Conservation (phyloP, 768 basidiomycete genomes). For the Suillus decipiens region DNA sequence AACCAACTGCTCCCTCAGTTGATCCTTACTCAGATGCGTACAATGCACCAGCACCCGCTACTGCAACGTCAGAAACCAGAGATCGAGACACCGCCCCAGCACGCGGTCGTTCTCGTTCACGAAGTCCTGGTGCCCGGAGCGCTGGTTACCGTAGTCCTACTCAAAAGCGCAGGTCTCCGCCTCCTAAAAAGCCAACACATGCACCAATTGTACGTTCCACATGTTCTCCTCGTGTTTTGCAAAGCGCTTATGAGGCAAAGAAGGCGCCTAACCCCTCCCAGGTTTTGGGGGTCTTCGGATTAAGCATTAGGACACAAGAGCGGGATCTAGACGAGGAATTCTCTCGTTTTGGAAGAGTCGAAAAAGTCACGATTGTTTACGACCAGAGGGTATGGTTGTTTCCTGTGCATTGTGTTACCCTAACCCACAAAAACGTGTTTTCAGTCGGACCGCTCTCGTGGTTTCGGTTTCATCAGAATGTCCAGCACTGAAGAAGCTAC, state of each 20-base stretch:
- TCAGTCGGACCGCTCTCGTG: slow-evolving; percentile 93
- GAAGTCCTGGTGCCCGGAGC: slow-evolving; percentile 56
- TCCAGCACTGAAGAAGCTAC: slow-evolving; percentile 83
- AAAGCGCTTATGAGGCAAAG: slow-evolving; percentile 42
- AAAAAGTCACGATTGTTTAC: slow-evolving; percentile 96
- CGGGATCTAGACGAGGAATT: slow-evolving; percentile 96
- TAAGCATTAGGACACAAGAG: slow-evolving; percentile 93
- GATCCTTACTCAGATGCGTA: slow-evolving; percentile 87
- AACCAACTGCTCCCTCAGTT: slow-evolving; percentile 55
- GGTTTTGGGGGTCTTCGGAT: slow-evolving; percentile 97
- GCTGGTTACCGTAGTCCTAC: slow-evolving; percentile 56
- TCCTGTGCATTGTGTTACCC: slow-evolving; percentile 8
- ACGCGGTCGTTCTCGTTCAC: slow-evolving; percentile 75
- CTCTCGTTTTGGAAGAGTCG: slow-evolving; percentile 81
- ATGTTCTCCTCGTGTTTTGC: slow-evolving; percentile 16
- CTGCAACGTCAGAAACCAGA: slow-evolving; percentile 42
- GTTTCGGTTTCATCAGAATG: slow-evolving; percentile 98
- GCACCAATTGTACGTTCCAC: slow-evolving; percentile 66
- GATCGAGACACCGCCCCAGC: slow-evolving; percentile 57
- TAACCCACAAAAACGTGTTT: slow-evolving; percentile 24
- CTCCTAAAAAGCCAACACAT: slow-evolving; percentile 65
- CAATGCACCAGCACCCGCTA: slow-evolving; percentile 59
- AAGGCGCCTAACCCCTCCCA: slow-evolving; percentile 87
- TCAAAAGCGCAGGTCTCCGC: slow-evolving; percentile 57
- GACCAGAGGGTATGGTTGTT: slow-evolving; percentile 79